Percentiles rank a stretch among this genome's conserved stretches.
phyloP scores from a whole-genome alignment of 225 moss, liverwort and hornwort genomes.

The Polytrichum formosum region DNA sequence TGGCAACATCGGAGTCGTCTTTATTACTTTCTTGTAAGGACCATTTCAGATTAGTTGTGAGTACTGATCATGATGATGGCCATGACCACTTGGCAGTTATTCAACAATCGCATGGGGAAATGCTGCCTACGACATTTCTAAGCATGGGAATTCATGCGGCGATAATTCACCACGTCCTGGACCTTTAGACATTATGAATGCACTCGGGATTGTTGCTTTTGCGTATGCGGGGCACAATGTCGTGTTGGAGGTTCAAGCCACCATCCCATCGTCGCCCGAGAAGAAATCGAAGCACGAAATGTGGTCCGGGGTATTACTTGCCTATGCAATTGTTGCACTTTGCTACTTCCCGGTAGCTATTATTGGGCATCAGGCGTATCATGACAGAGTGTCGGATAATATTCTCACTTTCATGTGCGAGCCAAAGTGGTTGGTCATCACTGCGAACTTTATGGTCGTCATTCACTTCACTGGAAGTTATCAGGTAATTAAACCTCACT shows the following conservation, averaged over 20 bases:
- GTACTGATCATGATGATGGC: too few relatives aligned
- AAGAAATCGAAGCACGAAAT: conserved; percentile 34
- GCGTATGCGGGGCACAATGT: conserved; percentile 23
- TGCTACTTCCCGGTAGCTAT: conserved; percentile 55
- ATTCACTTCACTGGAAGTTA: conserved; percentile 24
- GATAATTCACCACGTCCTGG: too few relatives aligned
- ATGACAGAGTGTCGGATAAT: conserved; percentile 23
- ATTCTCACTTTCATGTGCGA: conserved; percentile 9
- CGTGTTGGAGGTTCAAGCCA: conserved; percentile 31
- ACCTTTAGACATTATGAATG: conserved; percentile 23
- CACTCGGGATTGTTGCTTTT: conserved; percentile 36
- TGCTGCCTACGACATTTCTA: conserved; percentile 25
- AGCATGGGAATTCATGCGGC: too few relatives aligned
- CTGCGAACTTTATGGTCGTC: conserved; percentile 35
- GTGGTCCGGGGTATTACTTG: conserved; percentile 31
- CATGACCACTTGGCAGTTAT: conserved; percentile 32
- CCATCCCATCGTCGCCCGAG: conserved; percentile 20
- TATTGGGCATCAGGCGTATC: conserved; percentile 42
- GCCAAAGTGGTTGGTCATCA: conserved; percentile 28
- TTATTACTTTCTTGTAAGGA: too few relatives aligned
- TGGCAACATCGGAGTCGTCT: too few relatives aligned
- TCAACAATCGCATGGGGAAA: conserved; percentile 73
- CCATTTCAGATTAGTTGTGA: too few relatives aligned
- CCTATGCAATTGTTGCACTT: conserved; percentile 25
- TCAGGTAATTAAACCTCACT: conserved; percentile 6